phyloP scores from a whole-genome alignment of 768 basidiomycete genomes.

The Rhizopogon vulgaris region DNA sequence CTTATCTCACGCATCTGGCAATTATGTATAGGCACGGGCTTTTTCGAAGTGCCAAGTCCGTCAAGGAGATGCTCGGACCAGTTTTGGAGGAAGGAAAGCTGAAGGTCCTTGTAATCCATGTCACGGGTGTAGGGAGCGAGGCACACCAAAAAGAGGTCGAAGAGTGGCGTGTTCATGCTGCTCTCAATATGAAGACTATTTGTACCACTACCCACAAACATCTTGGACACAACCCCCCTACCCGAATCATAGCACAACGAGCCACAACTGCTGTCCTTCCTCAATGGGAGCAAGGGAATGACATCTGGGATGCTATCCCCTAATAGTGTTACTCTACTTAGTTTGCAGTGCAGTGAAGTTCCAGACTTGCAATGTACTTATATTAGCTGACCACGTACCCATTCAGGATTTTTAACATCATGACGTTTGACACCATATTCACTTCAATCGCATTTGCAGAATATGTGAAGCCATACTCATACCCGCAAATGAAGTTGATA shows the following conservation, averaged over 20 bases:
- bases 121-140: slow-evolving; percentile 4
- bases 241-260: neutral
- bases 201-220: neutral
- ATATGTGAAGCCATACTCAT: too few relatives aligned
- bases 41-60: neutral
- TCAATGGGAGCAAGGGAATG: neutral
- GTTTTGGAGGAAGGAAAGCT: slow-evolving; percentile 4
- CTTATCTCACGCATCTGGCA: slow-evolving; percentile 12
- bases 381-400: too few relatives aligned
- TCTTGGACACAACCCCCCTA: neutral
- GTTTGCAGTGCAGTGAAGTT: neutral
- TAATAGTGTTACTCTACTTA: neutral
- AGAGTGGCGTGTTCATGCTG: slow-evolving; percentile 1
- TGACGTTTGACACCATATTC: neutral
- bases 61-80: slow-evolving; percentile 3
- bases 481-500: too few relatives aligned
- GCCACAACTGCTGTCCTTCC: neutral
- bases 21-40: slow-evolving; percentile 6
- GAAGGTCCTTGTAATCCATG: slow-evolving; percentile 7
- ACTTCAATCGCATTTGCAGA: too few relatives aligned
- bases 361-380: neutral
- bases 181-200: neutral
- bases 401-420: neutral
- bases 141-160: slow-evolving; percentile 5
- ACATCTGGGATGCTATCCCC: neutral